Evolutionary conservation across 2,329 filamentous ascomycete species (phyloP).

Genomic region (Ophiosphaerella narmari): DNA sequence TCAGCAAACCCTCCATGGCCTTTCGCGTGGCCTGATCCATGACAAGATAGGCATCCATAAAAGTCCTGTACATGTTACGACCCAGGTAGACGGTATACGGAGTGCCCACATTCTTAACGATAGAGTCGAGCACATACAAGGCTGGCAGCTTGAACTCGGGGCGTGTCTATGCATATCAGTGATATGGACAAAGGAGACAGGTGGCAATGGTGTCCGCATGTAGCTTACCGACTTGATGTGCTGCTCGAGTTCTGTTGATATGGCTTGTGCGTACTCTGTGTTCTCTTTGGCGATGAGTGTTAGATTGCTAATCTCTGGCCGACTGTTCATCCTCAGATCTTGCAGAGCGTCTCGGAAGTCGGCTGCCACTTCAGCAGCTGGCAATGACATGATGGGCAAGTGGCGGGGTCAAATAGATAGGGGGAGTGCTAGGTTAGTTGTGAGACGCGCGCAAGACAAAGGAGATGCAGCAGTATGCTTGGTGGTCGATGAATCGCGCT

Average conservation of each 20-base stretch:
- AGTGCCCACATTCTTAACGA: conserved; percentile 97
- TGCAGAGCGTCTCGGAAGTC: conserved; percentile 94
- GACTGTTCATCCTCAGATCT: conserved; percentile 87
- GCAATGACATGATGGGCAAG: conserved; percentile 65
- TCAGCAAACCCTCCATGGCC: conserved; percentile 96
- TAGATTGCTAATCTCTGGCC: conserved; percentile 95
- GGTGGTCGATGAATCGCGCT: conserved; percentile 30
- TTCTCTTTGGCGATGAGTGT: conserved; percentile 98
- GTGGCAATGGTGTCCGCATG: neutral
- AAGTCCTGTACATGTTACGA: conserved; percentile 87
- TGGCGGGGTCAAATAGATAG: conserved; percentile 14
- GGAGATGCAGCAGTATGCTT: conserved; percentile 27
- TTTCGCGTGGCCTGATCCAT: conserved; percentile 81
- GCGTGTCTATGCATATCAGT: conserved; percentile 67
- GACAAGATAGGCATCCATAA: conserved; percentile 93
- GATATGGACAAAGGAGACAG: conserved; percentile 2
- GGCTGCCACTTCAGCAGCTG: conserved; percentile 85
- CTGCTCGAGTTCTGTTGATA: conserved; percentile 85
- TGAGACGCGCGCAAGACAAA: conserved; percentile 24
- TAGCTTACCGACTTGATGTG: conserved; percentile 91
- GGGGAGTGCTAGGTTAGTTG: conserved; percentile 30
- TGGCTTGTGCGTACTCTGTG: conserved; percentile 91
- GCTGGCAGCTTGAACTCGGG: conserved; percentile 90
- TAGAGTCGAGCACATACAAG: conserved; percentile 96
- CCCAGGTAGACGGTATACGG: conserved; percentile 96